Evolutionary conservation across 345 rosid genomes (phyloP).

Genomic region (Melastoma malabathricum): DNA sequence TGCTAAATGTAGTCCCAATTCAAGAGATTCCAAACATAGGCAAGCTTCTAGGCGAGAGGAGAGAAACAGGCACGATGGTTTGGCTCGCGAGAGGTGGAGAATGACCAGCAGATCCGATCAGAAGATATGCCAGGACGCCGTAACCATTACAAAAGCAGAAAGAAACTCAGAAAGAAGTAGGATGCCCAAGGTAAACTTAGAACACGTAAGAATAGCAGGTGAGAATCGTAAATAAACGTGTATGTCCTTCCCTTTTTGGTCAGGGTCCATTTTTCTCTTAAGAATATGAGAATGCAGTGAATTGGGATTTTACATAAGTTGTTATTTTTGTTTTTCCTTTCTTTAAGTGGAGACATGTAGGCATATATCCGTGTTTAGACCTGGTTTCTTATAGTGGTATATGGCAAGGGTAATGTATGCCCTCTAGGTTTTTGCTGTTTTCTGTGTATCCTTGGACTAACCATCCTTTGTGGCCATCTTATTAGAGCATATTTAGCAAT

Average conservation of each 20-base stretch:
- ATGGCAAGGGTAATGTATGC: too few species aligned
- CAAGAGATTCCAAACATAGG: neutral
- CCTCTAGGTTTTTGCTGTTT: too few species aligned
- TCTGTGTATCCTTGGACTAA: too few species aligned
- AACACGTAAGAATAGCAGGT: neutral
- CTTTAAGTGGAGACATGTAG: too few species aligned
- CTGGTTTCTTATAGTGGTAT: too few species aligned
- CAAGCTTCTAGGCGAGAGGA: neutral
- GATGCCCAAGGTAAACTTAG: neutral
- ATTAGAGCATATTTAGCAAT: neutral
- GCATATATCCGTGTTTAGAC: too few species aligned
- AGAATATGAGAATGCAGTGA: too few species aligned
- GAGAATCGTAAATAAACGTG: conserved; percentile 6
- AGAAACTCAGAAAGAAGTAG: conserved; percentile 5
- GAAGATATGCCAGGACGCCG: conserved; percentile 11
- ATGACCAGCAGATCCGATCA: conserved; percentile 19
- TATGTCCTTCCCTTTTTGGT: neutral
- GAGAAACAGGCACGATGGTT: conserved; percentile 2
- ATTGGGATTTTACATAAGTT: too few species aligned
- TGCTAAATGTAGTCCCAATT: neutral
- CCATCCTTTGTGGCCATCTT: neutral
- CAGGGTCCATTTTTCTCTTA: too few species aligned
- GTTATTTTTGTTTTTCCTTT: too few species aligned
- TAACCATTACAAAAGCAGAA: conserved; percentile 13
- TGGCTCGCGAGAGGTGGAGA: conserved; percentile 25